Evolutionary conservation across 176 grass and related monocot species (phyloP).

Genomic region (Phyllostachys edulis): DNA sequence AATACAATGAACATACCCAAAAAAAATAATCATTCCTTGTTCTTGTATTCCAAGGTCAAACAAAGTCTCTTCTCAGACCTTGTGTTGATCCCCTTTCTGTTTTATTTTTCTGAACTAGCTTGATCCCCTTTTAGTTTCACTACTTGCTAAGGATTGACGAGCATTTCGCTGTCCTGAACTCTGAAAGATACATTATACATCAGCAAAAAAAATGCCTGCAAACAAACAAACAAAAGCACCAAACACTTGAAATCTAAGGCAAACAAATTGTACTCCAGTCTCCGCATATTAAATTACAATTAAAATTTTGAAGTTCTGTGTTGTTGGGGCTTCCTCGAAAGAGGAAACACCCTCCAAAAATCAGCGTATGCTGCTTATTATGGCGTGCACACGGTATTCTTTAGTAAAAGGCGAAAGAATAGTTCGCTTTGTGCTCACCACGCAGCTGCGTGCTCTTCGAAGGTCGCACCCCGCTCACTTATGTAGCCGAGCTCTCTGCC

Average conservation of each 20-base stretch:
- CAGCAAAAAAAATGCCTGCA: no score
- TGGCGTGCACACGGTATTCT: constrained; percentile 64
- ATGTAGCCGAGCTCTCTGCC: no score
- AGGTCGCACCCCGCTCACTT: no score
- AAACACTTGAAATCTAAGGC: background rate
- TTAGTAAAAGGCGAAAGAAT: constrained; percentile 94
- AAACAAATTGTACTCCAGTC: background rate
- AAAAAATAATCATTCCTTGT: background rate
- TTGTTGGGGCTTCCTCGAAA: no score
- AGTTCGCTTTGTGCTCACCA: constrained; percentile 65
- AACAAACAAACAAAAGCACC: background rate
- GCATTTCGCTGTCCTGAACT: background rate
- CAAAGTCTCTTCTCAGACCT: background rate
- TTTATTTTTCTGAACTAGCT: background rate
- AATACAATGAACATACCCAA: background rate
- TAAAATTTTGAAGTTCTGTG: no score
- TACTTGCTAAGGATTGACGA: background rate
- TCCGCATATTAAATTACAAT: background rate
- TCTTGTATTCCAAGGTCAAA: background rate
- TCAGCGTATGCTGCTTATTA: constrained; percentile 37
- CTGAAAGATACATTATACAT: no score
- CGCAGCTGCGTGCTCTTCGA: constrained; percentile 27
- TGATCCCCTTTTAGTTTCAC: background rate
- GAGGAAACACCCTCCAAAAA: constrained; percentile 34
- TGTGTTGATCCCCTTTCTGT: background rate